Base-by-base conservation (phyloP, 495 filamentous ascomycete genomes). In the Pyrenula massariospora region DNA sequence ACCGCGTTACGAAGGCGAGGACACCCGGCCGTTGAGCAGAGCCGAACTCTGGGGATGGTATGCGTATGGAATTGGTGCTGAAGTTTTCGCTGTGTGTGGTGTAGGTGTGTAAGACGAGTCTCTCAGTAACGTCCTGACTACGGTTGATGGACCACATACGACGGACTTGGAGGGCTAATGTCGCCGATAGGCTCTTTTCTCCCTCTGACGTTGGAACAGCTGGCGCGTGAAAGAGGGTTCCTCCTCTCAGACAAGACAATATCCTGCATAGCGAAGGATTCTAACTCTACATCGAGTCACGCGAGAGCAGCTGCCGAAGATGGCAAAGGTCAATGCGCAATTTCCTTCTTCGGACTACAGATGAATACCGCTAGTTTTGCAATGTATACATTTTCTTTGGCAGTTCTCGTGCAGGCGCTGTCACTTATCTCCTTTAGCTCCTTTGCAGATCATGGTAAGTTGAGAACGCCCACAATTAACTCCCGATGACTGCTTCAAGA, bases 11-110 rank as follows among this genome's bases (percentile, higher is more conserved):
- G 74, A 73, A 22, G 88, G 84, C 56, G 89, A 96, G 67, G 91
- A 96, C 68, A 89, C 85, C 12, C 82, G 88, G 22, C 77, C 85
- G 56, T 95, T 91, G 20, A 89, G 83, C 66, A 71, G 67, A 57
- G 86, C 86, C 59, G 91, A 96, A 73, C 79, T 95, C 25, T 74
- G 77, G 51, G 91, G 91, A 58, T 96, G 90, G 87, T 96, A 94
- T 68, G 81, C 85, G 31, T 95, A 96, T 67, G 87, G 82, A 24
- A 91, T 91, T 71, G 91, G 90, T 21, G 87, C 89, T 15, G 91
- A 96, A 66, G 88, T 93, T 42, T 96, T 94, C 66, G 89, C 92
- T 8, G 87, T 96, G 25, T 95, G 89, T 64, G 90, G 90, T 73
- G 73, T 84, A 68, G 77, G 65, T 68, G 60, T 48, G 60, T 61